Base-by-base conservation (phyloP, 2,329 filamentous ascomycete species). In the Diaporthe capsici region DNA sequence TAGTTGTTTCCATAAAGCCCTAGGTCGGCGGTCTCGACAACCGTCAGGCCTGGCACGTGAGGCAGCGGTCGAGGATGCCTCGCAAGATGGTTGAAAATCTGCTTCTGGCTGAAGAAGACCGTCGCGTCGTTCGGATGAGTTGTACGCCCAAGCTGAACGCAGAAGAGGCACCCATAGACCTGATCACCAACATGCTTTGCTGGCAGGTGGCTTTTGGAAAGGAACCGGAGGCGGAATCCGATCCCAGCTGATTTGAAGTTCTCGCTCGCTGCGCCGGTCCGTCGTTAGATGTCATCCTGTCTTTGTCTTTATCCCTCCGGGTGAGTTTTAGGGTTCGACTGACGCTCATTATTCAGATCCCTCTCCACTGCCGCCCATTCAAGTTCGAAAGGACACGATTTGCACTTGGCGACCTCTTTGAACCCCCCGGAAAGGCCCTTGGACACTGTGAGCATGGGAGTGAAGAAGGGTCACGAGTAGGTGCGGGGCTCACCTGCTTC, bases 141-240 rank as follows among this genome's bases (percentile, higher is more conserved):
- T 0, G 89, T 90, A n/a, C 80, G 83, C 0, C 88, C 88, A 25
- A 83, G 76, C 7, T 87, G 84, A 5, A 90, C 82, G 79, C 90
- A 91, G 79, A 91, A 90, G 1, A 89, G 77, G n/a, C 90, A 91
- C 4, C 84, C 89, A 78, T 90, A 91, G 60, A 89, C 80, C 71
- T 88, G 84, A 76, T 91, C 89, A 58, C 90, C 89, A 22, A 87
- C 82, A 20, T 87, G 83, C 72, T 85, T 86, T 7, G 88, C 86
- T 0, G 86, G 81, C 8, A 91, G 74, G 79, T 91, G 90, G 71
- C 86, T 87, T 80, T 91, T 91, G 78, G 89, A 88, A 6, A 91
- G 84, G 76, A 91, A 88, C 1, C 90, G 87, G 2, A 90, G 79
- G 10, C 90, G 88, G 78, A 89, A 91, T 8, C 84, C 83, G 60